Percentiles rank a stretch among this genome's conserved stretches.
phyloP scores from a whole-genome alignment of 345 rosid species.

The Pseudoturritis turrita region DNA sequence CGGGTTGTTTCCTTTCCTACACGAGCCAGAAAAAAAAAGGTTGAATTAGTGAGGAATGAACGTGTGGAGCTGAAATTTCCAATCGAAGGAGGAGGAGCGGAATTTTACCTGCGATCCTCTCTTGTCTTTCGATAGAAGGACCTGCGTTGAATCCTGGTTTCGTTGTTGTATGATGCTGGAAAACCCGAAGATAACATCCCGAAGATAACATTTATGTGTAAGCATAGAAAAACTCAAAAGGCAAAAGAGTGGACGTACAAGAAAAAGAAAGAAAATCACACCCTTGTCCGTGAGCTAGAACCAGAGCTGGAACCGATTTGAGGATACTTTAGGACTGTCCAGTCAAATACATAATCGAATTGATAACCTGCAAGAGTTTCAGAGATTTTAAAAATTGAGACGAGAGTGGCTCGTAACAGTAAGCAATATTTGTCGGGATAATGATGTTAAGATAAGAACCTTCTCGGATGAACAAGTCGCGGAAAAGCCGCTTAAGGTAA shows the following conservation, averaged over 20 bases:
- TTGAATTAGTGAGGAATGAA: constrained; percentile 10
- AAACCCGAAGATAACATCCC: constrained; percentile 9
- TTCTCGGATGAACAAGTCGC: constrained; percentile 81
- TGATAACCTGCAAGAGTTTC: constrained; percentile 50
- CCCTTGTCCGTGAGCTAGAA: constrained; percentile 29
- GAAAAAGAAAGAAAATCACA: background rate
- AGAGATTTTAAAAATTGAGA: background rate
- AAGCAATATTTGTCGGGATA: background rate
- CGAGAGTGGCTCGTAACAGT: background rate
- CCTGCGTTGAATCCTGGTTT: constrained; percentile 46
- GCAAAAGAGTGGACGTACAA: constrained; percentile 15
- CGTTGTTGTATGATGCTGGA: constrained; percentile 41
- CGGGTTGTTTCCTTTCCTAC: constrained; percentile 57
- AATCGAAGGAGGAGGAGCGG: background rate
- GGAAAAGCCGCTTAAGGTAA: constrained; percentile 80
- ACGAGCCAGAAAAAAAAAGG: background rate
- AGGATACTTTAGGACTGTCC: constrained; percentile 78
- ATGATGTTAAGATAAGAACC: constrained; percentile 34
- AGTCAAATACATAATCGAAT: constrained; percentile 77
- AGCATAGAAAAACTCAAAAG: constrained; percentile 18
- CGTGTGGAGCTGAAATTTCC: constrained; percentile 31
- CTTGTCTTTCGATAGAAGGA: constrained; percentile 49
- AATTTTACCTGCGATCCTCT: constrained; percentile 43
- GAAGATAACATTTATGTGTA: background rate
- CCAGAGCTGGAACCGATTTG: constrained; percentile 65